phyloP scores from a whole-genome alignment of 192 early-diverging fungal species.

The Backusella morwellensis region DNA sequence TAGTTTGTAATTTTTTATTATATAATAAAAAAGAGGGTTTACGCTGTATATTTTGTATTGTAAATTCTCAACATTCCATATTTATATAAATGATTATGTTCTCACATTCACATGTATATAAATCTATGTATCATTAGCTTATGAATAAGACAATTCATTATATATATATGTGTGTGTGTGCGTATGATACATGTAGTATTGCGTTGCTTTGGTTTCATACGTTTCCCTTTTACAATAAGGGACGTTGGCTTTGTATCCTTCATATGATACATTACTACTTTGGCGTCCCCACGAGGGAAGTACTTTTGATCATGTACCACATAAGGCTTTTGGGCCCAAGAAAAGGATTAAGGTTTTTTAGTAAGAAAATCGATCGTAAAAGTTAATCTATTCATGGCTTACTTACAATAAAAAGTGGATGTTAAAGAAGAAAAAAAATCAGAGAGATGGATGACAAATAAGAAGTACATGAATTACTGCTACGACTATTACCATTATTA shows the following conservation, averaged over 20 bases:
- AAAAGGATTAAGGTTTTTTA: not conserved
- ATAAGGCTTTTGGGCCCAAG: not conserved
- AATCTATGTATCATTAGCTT: not conserved
- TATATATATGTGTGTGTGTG: not conserved
- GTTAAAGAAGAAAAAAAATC: not conserved
- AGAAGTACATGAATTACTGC: no score
- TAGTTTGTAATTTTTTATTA: not conserved
- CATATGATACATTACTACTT: conserved; percentile 1
- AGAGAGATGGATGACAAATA: not conserved
- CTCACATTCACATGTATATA: not conserved
- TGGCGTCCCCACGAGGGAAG: not conserved
- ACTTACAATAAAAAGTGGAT: not conserved
- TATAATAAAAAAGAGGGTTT: not conserved
- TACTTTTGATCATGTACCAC: not conserved
- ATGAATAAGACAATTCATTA: not conserved
- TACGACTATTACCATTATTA: not conserved
- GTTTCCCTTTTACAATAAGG: not conserved
- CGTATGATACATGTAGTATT: not conserved
- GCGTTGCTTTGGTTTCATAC: not conserved
- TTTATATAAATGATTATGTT: not conserved
- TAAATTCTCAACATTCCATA: not conserved
- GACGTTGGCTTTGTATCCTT: not conserved
- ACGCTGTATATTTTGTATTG: not conserved
- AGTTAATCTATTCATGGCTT: not conserved
- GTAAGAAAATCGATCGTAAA: not conserved